These are phyloP conservation scores for Aspergillus mulundensis DNA, from an alignment of 495 filamentous ascomycete species.

Conservation along the genomic window DNA sequence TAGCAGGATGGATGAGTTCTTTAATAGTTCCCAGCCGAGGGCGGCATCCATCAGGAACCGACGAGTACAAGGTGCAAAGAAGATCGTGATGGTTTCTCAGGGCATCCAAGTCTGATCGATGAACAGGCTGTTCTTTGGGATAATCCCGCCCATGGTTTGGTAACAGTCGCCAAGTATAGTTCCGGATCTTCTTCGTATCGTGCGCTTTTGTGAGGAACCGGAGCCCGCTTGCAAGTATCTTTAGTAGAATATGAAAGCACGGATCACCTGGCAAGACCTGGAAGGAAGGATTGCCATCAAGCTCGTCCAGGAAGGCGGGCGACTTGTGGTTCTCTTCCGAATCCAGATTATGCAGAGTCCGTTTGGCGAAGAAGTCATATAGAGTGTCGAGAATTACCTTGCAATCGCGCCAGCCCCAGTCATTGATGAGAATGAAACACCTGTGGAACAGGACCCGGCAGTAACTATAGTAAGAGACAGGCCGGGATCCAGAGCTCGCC, in stretches of 20 bases:
- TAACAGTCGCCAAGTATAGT: constrained; percentile 72
- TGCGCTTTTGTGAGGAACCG: constrained; percentile 54
- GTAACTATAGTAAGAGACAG: constrained; percentile 74
- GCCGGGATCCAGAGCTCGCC: constrained; percentile 46
- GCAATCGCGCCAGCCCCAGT: constrained; percentile 85
- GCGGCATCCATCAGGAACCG: constrained; percentile 64
- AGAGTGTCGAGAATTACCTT: constrained; percentile 71
- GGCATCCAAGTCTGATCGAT: constrained; percentile 73
- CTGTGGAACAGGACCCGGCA: constrained; percentile 67
- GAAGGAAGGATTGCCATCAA: constrained; percentile 59
- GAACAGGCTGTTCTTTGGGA: constrained; percentile 73
- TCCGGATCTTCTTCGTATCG: constrained; percentile 67
- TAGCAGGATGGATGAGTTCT: constrained; percentile 71
- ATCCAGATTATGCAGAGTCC: constrained; percentile 65
- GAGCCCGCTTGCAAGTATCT: constrained; percentile 70
- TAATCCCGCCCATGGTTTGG: constrained; percentile 87
- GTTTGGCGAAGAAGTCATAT: constrained; percentile 87
- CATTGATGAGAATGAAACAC: constrained; percentile 71
- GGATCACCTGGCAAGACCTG: constrained; percentile 63
- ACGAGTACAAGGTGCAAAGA: constrained; percentile 84
- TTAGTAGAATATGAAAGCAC: constrained; percentile 93
- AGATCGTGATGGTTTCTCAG: constrained; percentile 93
- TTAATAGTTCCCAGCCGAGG: constrained; percentile 69
- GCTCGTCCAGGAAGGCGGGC: constrained; percentile 70
- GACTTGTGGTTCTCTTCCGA: constrained; percentile 76